These are phyloP conservation scores for Amanita rubescens DNA, from an alignment of 768 basidiomycete species.

Conservation along the genomic window DNA sequence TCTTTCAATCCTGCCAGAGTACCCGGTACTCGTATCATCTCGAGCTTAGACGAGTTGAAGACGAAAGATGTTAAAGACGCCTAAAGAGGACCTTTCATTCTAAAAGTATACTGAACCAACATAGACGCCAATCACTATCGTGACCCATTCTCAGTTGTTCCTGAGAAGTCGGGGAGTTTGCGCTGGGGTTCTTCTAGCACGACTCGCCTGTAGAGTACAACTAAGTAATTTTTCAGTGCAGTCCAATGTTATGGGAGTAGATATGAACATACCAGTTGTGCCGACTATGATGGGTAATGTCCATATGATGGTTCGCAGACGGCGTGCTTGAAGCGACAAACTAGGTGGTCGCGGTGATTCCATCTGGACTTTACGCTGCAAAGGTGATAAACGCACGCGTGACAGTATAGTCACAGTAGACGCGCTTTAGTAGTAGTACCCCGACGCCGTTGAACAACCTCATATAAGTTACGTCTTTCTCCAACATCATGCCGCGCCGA, in stretches of 20 bases:
- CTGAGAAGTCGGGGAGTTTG: conserved; percentile 17
- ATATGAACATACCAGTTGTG: conserved; percentile 44
- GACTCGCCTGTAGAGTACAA: conserved; percentile 60
- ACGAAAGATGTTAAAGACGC: conserved; percentile 17
- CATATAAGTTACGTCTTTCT: too few relatives aligned
- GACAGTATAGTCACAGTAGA: too few relatives aligned
- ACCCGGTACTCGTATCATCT: conserved; percentile 73
- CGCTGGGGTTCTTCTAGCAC: conserved; percentile 36
- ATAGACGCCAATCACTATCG: conserved; percentile 2
- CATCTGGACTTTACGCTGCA: not conserved
- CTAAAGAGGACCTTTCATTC: conserved; percentile 5
- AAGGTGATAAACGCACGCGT: not conserved
- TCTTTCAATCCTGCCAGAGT: conserved; percentile 88
- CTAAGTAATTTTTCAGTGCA: conserved; percentile 25
- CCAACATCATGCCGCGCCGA: conserved; percentile 1
- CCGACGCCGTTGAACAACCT: too few relatives aligned
- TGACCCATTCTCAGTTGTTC: conserved; percentile 6
- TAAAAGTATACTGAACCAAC: conserved; percentile 4
- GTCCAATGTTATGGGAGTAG: not conserved
- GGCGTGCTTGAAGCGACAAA: conserved; percentile 26
- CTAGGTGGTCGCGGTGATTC: conserved; percentile 10
- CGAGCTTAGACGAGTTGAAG: conserved; percentile 15
- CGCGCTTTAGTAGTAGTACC: too few relatives aligned
- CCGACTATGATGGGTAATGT: conserved; percentile 59
- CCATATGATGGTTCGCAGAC: conserved; percentile 48